A percentile compares a stretch with the other conserved stretches of the same genome.
Evolutionary conservation across 176 grass and related monocot genomes (phyloP).

Genomic region (Avena eriantha): DNA sequence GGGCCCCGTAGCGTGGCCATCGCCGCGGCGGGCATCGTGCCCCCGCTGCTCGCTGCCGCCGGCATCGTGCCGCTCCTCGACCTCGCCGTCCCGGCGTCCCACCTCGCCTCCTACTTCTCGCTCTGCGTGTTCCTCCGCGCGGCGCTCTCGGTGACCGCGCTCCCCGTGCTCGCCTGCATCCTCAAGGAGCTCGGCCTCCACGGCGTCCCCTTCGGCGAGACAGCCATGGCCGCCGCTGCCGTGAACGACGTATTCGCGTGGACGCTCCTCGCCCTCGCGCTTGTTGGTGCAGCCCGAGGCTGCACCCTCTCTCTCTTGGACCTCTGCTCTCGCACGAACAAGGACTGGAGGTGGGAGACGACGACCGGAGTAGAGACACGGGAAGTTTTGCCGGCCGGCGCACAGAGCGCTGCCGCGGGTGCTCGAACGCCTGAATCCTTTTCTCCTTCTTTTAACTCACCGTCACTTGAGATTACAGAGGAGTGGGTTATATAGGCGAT

Average conservation of each 20-base stretch:
- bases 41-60: constrained; percentile 63
- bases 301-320: too few species aligned
- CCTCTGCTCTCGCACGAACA: too few species aligned
- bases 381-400: too few species aligned
- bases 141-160: constrained; percentile 78
- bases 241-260: constrained; percentile 81
- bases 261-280: constrained; percentile 76
- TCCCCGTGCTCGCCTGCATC: constrained; percentile 87
- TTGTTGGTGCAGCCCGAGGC: too few species aligned
- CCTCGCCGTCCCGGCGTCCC: constrained; percentile 41
- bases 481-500: too few species aligned
- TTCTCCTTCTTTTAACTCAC: too few species aligned
- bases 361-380: too few species aligned
- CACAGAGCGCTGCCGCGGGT: too few species aligned
- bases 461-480: too few species aligned
- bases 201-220: constrained; percentile 63
- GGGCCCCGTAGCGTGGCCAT: constrained; percentile 69
- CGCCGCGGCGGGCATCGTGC: constrained; percentile 69
- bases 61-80: constrained; percentile 64
- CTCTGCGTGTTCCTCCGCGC: constrained; percentile 81
- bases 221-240: constrained; percentile 74
- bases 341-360: too few species aligned
- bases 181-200: constrained; percentile 83
- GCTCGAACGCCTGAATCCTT: too few species aligned
- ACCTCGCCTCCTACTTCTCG: constrained; percentile 39